Evolutionary conservation across 1,284 basidiomycete genomes (phyloP), one percentile per base, ranked within the genome.

Genomic region (Leccinum pachyderme): DNA sequence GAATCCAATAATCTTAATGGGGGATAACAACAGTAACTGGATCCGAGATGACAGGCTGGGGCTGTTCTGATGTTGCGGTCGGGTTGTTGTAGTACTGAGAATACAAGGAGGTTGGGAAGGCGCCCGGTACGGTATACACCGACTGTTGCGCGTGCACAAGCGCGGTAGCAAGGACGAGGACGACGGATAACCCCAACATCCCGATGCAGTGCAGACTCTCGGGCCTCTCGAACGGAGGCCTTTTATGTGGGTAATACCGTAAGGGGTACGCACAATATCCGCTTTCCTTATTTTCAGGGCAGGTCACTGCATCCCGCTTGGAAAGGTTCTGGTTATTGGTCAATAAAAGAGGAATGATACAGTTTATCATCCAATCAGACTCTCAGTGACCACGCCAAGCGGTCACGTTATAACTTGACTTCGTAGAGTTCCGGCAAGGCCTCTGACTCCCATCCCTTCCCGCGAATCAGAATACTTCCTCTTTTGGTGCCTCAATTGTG

Each of bases 11-110:
- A 3, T 3, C 48, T 9, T 24, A 24, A 7, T 5, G 37, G 7
- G 49, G 4, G 33, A 24, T 51, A 62, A 74, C 61, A 68, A 85
- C 87, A 29, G 76, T 75, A 24, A 88, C 78, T 9, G 84, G 83
- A 63, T 90, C 86, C 3, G 84, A 81, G 48, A 89, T 79, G 52
- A 87, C 76, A 32, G 87, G 89, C 67, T 89, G 86, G 5, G 82
- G 81, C 66, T 89, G 85, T 5, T 76, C 80, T 15, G 77, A 77
- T 1, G 87, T 89, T 33, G 80, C 83, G 5, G 86, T 89, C 24
- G 89, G 87, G 58, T 79, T 71, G 66, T 89, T 87, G 70, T 84
- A 88, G 68, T 89, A 91, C 57, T 77, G 65, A n/a, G 72, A 63
- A 67, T 81, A 89, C 35, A 77, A 69, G 6, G 82, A 80, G 2